These are phyloP conservation scores for Thelephora aurantiotincta DNA, from an alignment of 768 basidiomycete genomes.

Conservation along the genomic window DNA sequence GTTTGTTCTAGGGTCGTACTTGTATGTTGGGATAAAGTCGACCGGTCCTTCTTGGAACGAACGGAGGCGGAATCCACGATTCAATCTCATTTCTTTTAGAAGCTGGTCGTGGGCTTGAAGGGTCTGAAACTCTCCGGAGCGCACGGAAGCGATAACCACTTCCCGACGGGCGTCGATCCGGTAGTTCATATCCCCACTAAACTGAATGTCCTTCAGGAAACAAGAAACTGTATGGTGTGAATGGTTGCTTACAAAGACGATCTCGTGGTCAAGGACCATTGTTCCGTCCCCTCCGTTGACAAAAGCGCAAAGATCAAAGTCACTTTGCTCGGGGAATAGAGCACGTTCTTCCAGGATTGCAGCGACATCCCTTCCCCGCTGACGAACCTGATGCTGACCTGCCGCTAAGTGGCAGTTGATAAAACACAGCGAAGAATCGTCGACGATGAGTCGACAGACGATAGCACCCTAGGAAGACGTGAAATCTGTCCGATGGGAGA, in stretches of 20 bases:
- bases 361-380: conserved; percentile 78
- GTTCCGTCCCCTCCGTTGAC: conserved; percentile 88
- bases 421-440: conserved; percentile 87
- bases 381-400: conserved; percentile 70
- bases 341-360: conserved; percentile 75
- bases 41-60: conserved; percentile 74
- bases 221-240: neutral
- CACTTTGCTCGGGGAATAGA: conserved; percentile 39
- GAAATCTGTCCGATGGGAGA: neutral
- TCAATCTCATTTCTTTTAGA: conserved; percentile 73
- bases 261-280: conserved; percentile 89
- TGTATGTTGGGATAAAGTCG: conserved; percentile 84
- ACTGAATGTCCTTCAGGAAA: conserved; percentile 22
- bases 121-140: conserved; percentile 45
- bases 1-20: conserved; percentile 70
- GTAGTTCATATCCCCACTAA: conserved; percentile 94
- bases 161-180: conserved; percentile 91
- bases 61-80: conserved; percentile 78
- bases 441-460: conserved; percentile 77
- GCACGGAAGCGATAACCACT: conserved; percentile 54
- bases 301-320: conserved; percentile 50
- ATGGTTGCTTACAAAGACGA: conserved; percentile 61
- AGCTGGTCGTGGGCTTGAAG: conserved; percentile 80
- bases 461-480: conserved; percentile 50
- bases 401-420: conserved; percentile 98